Base-by-base conservation (phyloP, 371 early-diverging fungal genomes). In the Mucor ambiguus region DNA sequence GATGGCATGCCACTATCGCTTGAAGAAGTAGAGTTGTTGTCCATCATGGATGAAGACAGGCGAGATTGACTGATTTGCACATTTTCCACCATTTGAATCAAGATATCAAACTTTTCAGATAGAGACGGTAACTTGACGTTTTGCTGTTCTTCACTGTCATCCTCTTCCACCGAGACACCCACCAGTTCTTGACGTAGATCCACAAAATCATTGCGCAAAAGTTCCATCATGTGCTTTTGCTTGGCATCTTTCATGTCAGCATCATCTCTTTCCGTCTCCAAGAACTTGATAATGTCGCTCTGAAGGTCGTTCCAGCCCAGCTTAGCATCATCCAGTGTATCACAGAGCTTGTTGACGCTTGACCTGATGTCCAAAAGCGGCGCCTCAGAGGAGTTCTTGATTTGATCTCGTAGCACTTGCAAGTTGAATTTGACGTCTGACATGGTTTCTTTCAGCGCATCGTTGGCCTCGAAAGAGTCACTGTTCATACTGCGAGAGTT, bases 41-140 rank as follows among this genome's bases (percentile, higher is more conserved):
- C 69, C 10, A 60, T 20, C 18, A 68, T 26, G 10, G 70, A 38
- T 12, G 65, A 46, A 52, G 75, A 48, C 6, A 75, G 57, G 7
- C 70, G 69, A 26, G 69, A 70, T 48, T 80, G 80, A 3, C 72
- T 63, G 0, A 75, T 54, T 52, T 81, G 81, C 14, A 81, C 35
- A 28, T 77, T 70, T 60, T 76, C 81, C 35, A 81, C 67, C 70
- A 78, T 73, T 58, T 78, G 68, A 38, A 76, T 71, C 37, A 81
- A 49, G 28, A 73, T 70, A 38, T 81, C 76, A 61, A 81, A 73
- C 57, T 81, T 78, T 26, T 73, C 71, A 4, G 73, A 66, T 1
- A 76, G 59, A 3, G 75, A 77, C 11, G 70, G 59, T 2, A 49
- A 14, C 1, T 66, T 71, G 49, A 58, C 59, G 12, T 46, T 43